Evolutionary conservation across 352 stramenopile species (phyloP), one percentile per base, ranked within the genome.

Genomic region (Phytophthora citricola): DNA sequence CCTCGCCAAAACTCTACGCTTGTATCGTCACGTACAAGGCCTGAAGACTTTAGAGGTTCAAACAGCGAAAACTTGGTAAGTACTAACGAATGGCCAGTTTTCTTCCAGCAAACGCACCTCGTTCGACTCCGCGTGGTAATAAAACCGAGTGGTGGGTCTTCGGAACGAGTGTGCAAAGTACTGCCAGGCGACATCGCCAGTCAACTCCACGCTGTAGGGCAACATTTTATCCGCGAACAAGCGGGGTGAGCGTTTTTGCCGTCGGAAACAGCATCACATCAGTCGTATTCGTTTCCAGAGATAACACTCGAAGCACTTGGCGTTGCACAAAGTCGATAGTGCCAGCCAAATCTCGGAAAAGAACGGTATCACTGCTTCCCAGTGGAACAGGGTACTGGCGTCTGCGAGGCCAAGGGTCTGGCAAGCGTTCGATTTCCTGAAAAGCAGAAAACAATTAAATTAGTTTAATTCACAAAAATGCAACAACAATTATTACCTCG

Each of bases 1-100:
- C 72, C 12, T 87, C 56, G 22, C 72, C 74, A 66, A 86, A 81
- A 57, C 75, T 82, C 81, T 41, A 81, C 52, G 34, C 88, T 78
- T 11, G 73, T 88, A 53, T 90, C 78, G 43, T 84, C 76, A 0
- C 66, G 40, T 8, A 62, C 52, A 31, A 64, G 31, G 7, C 27
- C 47, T 7, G 38, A 15, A 43, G 59, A 12, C 40, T 53, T 45
- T 6, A n/a, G 17, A 49, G 44, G 9, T 44, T 14, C 27, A 34
- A 24, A 32, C 22, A 40, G 24, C 31, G 8, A 24, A 46, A 7
- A n/a, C 2, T 41, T 8, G 11, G 36, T 41, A 17, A 41, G 36
- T 17, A 41, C 36, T 14, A 11, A 41, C 36, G 7, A 22, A 7
- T 43, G 15, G n/a, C 38, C n/a, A 43, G 15, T 11, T n/a, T 0